These are phyloP conservation scores for Fomitopsis betulina DNA, from an alignment of 1,284 basidiomycete genomes.

Conservation along the genomic window DNA sequence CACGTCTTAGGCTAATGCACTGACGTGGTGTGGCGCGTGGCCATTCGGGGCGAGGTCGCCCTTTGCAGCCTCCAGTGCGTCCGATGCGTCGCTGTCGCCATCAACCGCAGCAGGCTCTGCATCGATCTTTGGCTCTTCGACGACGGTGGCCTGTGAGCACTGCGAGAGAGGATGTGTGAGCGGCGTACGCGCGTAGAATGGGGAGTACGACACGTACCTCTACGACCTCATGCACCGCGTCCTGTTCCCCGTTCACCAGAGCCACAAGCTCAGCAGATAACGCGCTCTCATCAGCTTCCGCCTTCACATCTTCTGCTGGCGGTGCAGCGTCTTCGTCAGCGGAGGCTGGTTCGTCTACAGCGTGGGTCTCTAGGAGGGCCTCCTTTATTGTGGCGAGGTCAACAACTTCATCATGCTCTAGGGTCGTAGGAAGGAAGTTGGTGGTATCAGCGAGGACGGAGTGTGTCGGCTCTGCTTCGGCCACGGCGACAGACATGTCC, in stretches of 20 bases:
- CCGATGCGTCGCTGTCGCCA: background rate
- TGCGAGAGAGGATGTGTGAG: background rate
- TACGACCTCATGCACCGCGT: background rate
- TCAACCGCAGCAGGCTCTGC: background rate
- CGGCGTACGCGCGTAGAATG: background rate
- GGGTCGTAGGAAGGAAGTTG: conserved; percentile 6
- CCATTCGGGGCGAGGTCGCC: background rate
- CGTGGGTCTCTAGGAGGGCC: background rate
- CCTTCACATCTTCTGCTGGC: background rate
- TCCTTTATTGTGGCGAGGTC: conserved; percentile 3
- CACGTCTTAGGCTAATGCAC: background rate
- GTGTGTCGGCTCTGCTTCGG: conserved; percentile 10
- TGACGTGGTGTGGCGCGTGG: conserved; percentile 1
- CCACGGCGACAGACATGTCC: conserved; percentile 25
- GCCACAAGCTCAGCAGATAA: background rate
- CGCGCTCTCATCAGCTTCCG: background rate
- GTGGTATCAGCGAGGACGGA: conserved; percentile 11
- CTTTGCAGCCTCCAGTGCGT: background rate
- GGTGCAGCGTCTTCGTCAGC: background rate
- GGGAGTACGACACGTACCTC: background rate
- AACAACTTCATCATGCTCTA: conserved; percentile 6
- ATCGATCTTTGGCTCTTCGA: background rate
- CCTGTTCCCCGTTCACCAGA: background rate
- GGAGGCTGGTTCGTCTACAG: background rate
- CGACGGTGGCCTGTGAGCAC: background rate